phyloP scores from a whole-genome alignment of 176 grass and related monocot species.

The Melocanna baccifera region DNA sequence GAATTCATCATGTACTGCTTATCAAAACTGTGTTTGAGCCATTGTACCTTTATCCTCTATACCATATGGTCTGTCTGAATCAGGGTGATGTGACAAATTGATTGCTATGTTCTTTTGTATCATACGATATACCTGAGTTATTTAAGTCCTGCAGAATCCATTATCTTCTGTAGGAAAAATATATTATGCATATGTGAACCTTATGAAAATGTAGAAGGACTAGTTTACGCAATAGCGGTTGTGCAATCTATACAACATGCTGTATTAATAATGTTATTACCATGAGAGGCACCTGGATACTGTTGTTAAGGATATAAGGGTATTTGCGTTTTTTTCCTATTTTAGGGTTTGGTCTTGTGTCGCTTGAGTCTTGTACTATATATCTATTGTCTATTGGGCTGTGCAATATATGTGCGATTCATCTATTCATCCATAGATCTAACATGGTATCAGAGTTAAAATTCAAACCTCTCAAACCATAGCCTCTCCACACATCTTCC shows the following conservation, averaged over 20 bases:
- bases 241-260: neutral
- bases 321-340: no score
- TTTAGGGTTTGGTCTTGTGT: no score
- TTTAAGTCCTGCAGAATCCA: neutral
- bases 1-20: neutral
- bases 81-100: neutral
- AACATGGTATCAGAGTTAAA: no score
- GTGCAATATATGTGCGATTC: no score
- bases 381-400: no score
- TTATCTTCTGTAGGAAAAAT: constrained; percentile 1
- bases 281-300: neutral
- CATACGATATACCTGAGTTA: constrained; percentile 2
- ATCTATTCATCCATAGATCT: no score
- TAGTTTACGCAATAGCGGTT: neutral
- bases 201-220: constrained; percentile 1
- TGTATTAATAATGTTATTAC: neutral
- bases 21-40: neutral
- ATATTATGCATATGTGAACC: neutral
- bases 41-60: constrained; percentile 8
- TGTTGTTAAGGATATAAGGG: no score
- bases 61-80: constrained; percentile 4
- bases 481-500: no score
- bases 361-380: no score
- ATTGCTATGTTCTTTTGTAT: neutral
- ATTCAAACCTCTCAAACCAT: no score